Conservation (phyloP, 352 stramenopile species). For the Pythium chondricola region DNA sequence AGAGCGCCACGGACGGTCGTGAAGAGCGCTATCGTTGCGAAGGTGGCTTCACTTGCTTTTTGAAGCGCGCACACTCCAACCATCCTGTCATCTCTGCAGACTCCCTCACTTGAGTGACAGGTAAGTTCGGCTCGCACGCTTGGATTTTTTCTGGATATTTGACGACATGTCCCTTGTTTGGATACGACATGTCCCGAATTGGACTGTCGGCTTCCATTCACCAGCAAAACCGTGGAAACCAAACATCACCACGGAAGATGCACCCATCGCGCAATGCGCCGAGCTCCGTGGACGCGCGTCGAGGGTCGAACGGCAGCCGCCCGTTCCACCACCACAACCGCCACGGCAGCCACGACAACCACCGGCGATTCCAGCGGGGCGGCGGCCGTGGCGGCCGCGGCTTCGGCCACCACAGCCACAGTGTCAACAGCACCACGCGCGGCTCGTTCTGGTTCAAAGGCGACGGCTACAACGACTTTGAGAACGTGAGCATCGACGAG, state of each 20-base stretch:
- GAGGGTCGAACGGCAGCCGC: background rate
- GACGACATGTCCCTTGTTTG: slow-evolving; percentile 3
- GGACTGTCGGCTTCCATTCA: background rate
- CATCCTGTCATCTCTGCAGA: background rate
- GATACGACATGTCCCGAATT: slow-evolving; percentile 2
- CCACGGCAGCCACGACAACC: background rate
- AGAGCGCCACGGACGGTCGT: background rate
- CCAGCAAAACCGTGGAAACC: background rate
- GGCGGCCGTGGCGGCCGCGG: slow-evolving; percentile 3
- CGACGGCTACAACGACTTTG: slow-evolving; percentile 38
- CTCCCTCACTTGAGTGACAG: slow-evolving; percentile 1
- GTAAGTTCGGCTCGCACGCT: background rate
- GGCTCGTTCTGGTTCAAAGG: slow-evolving; percentile 28
- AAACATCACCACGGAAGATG: slow-evolving; percentile 8
- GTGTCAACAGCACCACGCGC: slow-evolving; percentile 2
- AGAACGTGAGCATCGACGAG: slow-evolving; percentile 31
- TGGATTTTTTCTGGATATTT: background rate
- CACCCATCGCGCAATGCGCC: background rate
- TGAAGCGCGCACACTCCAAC: background rate
- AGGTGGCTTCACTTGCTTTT: slow-evolving; percentile 1
- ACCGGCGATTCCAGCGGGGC: slow-evolving; percentile 14
- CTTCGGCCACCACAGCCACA: slow-evolving; percentile 1
- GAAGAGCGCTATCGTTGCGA: slow-evolving; percentile 10
- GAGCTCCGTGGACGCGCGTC: slow-evolving; percentile 12
- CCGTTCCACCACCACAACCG: background rate